Percentiles rank a stretch among this genome's conserved stretches.
Conservation (phyloP, 2,329 filamentous ascomycete species). For the Botrytis elliptica region DNA sequence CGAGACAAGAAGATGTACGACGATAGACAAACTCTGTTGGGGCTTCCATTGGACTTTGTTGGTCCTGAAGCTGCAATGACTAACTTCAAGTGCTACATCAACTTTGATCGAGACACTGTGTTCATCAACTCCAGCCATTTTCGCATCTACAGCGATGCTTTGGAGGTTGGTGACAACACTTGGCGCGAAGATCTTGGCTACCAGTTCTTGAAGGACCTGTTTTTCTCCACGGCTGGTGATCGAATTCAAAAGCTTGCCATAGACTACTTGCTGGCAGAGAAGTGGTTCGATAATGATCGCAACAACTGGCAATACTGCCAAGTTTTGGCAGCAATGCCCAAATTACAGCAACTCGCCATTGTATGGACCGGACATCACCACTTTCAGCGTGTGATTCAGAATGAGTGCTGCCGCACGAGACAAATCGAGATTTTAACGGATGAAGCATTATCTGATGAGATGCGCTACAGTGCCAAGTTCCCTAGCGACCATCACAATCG, state of each 20-base stretch:
- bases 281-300: neutral
- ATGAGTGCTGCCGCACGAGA: neutral
- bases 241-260: neutral
- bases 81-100: neutral
- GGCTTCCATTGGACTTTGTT: neutral
- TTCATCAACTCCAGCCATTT: neutral
- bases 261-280: neutral
- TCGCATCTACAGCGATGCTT: neutral
- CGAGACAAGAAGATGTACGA: slow-evolving; percentile 9
- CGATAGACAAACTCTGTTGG: neutral
- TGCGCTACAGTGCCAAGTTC: neutral
- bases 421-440: neutral
- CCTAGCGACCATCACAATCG: neutral
- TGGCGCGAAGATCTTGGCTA: slow-evolving; percentile 6
- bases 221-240: neutral
- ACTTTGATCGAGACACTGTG: neutral
- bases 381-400: neutral
- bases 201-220: neutral
- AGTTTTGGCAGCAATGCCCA: slow-evolving; percentile 3
- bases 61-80: neutral
- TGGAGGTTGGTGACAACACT: neutral
- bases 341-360: neutral
- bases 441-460: neutral
- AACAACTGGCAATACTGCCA: slow-evolving; percentile 2
- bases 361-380: neutral